Evolutionary conservation across 768 basidiomycete species (phyloP), one percentile per base, ranked within the genome.

Genomic region (Macrolepiota fuliginosa): DNA sequence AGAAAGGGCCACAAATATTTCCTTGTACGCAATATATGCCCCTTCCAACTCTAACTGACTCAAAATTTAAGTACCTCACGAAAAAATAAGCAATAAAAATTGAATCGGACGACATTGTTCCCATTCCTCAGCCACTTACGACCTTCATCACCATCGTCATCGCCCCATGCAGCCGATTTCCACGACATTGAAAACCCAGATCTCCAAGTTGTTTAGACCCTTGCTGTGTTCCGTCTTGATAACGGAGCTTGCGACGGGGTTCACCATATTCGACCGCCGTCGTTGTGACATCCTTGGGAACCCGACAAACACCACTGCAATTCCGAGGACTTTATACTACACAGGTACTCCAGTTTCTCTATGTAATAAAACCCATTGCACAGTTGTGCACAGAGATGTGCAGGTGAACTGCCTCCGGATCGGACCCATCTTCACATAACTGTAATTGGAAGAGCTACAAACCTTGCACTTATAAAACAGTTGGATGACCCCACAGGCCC

Each of bases 401-500:
- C 24, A 25, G 35, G 35, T 12, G 27, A n/a, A 13, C 1, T 47
- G 56, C 52, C 58, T 59, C 50, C 58, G 57, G 47, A 39, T 58
- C 57, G 49, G 50, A 51, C 39, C n/a, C 58, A n/a, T 15, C 22
- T 59, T 19, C 17, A 19, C 25, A 39, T 52, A 51, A 40, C 39
- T 36, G 24, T 51, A n/a, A 36, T 15, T 9, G 13, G 35, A 42
- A n/a, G n/a, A 17, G 11, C 19, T 10, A n/a, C 1, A 57, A 57
- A 57, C 27, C 42, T 29, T 46, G 40, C 4, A 11, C 25, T 45
- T 45, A 19, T 24, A 36, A n/a, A 47, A 25, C 27, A 27, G 11
- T 27, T 32, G 29, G 3, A 55, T 54, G 53, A 61, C 54, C 53
- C 49, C 60, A 55, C 36, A 40, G 42, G 17, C 54, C 45, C 53